Evolutionary conservation across 2,329 filamentous ascomycete genomes (phyloP), one percentile per base, ranked within the genome.

Genomic region (Calonectria montana): DNA sequence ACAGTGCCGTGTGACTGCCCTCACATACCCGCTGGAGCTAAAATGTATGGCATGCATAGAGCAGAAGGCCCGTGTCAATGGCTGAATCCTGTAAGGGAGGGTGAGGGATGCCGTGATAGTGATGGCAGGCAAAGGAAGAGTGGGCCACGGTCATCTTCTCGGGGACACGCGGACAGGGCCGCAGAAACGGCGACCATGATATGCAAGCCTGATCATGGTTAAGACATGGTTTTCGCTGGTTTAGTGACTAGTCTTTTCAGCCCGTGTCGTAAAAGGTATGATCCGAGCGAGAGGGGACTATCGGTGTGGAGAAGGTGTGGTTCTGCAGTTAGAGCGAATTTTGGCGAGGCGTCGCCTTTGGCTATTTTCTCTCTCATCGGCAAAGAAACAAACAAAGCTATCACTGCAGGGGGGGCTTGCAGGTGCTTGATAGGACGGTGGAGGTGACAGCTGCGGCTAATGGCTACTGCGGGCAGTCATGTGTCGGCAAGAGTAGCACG

Each of bases 11-110:
- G 79, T 80, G 77, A 80, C 65, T 69, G 64, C 65, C 45, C 71
- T 75, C 74, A 77, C 75, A 76, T 81, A 80, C 77, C 78, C 79
- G 79, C 79, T 78, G 76, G 63, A 67, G 77, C 79, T 81, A 77
- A 79, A 73, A 75, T 25, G 45, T 73, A 72, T 78, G 74, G 74
- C 75, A 79, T 78, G 77, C 76, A 78, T 79, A 69, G 68, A 73
- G 64, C 72, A 69, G 71, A 73, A 76, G 70, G 71, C 67, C 70
- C 61, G 70, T 73, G 76, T 69, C 23, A 55, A 72, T 71, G 53
- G 57, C 72, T 78, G 77, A 71, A 62, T 71, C 70, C 48, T 67
- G 74, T 73, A 21, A 69, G 29, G 31, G 77, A 50, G 29, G 59
- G 59, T 43, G 43, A 64, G 39, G 23, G 55, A 45, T 39, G 57